Evolutionary conservation across 495 filamentous ascomycete species (phyloP).

Genomic region (Copromyces sp.): DNA sequence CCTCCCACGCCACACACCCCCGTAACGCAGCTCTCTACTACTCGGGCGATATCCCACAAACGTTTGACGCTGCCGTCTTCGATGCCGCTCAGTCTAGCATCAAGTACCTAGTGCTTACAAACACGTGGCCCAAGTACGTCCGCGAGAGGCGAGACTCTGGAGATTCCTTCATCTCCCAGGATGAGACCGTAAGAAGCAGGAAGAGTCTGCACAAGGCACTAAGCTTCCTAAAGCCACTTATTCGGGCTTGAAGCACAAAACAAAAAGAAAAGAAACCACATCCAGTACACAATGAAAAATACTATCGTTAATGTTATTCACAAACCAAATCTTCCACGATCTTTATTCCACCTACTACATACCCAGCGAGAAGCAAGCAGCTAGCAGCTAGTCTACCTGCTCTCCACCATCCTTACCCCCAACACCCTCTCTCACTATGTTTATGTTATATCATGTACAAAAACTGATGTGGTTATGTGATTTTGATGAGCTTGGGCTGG

Average conservation of each 20-base stretch:
- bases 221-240: conserved; percentile 8
- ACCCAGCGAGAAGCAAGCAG: neutral
- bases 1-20: neutral
- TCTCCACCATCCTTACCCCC: neutral
- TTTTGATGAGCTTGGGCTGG: neutral
- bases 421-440: neutral
- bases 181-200: conserved; percentile 1
- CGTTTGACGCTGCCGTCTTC: conserved; percentile 45
- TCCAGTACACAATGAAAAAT: neutral
- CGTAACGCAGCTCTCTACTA: conserved; percentile 4
- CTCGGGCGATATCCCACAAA: conserved; percentile 33
- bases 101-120: conserved; percentile 59
- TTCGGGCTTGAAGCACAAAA: neutral
- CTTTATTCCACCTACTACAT: neutral
- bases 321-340: neutral
- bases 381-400: neutral
- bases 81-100: conserved; percentile 49
- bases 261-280: neutral
- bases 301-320: neutral
- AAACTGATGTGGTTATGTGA: neutral
- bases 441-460: neutral
- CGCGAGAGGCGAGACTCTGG: conserved; percentile 17
- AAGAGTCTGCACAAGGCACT: conserved; percentile 7
- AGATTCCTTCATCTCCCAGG: conserved; percentile 4
- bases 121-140: conserved; percentile 62